Percentiles rank a stretch among this genome's conserved stretches.
Conservation (phyloP, 345 rosid genomes). For the Combretum micranthum region DNA sequence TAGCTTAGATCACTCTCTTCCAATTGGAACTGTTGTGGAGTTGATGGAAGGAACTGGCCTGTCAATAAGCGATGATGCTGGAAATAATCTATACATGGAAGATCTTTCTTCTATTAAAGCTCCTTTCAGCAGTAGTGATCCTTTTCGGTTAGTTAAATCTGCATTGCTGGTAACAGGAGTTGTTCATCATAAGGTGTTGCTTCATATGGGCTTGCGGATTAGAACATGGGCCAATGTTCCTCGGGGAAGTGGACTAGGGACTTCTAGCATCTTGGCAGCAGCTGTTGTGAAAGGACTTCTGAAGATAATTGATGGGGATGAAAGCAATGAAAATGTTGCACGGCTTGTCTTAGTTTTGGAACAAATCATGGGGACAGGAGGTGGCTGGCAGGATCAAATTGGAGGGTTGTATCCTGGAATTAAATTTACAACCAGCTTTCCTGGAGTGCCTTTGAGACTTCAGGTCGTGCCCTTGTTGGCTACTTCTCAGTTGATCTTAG, state of each 20-base stretch:
- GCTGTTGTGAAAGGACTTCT: constrained; percentile 91
- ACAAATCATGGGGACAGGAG: constrained; percentile 99
- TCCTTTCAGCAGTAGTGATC: constrained; percentile 61
- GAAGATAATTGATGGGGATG: constrained; percentile 64
- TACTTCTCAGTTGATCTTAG: constrained; percentile 46
- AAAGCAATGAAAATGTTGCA: constrained; percentile 76
- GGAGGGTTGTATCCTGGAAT: constrained; percentile 92
- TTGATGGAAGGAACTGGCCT: constrained; percentile 54
- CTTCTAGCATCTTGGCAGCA: constrained; percentile 96
- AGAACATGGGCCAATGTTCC: constrained; percentile 93
- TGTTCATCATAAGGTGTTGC: constrained; percentile 33
- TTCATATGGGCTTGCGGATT: constrained; percentile 48
- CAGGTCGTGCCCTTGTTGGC: constrained; percentile 80
- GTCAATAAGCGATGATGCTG: constrained; percentile 62
- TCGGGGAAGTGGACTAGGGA: constrained; percentile 95
- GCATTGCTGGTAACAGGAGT: constrained; percentile 77
- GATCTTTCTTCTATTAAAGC: constrained; percentile 44
- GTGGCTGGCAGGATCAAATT: constrained; percentile 99
- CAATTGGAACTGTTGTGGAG: constrained; percentile 76
- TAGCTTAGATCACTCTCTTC: constrained; percentile 73
- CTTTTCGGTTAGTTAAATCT: constrained; percentile 84
- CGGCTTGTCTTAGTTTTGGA: constrained; percentile 85
- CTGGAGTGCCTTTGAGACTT: constrained; percentile 84
- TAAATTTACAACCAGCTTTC: constrained; percentile 80
- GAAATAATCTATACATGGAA: constrained; percentile 43